Conservation (phyloP, 139 green algal species). For the Yamagishiella unicocca region DNA sequence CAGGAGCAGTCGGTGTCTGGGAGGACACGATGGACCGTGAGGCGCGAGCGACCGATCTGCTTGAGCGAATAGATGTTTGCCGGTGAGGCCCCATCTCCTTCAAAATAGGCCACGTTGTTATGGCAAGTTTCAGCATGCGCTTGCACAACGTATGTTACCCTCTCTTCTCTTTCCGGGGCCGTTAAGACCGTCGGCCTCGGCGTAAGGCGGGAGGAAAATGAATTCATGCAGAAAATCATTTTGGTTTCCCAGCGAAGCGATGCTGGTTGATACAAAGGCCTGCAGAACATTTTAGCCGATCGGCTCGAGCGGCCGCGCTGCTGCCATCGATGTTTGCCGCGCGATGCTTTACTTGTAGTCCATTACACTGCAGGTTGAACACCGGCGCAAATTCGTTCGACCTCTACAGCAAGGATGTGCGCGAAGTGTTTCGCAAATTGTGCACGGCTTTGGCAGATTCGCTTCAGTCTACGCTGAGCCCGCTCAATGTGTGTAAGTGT, state of each 20-base stretch:
- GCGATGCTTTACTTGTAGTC: too few relatives aligned
- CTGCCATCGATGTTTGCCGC: too few relatives aligned
- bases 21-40: slow-evolving; percentile 13
- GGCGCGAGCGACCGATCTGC: slow-evolving; percentile 1
- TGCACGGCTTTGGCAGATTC: background rate
- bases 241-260: slow-evolving; percentile 7
- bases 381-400: slow-evolving; percentile 35
- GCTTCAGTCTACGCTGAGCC: background rate
- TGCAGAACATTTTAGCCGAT: slow-evolving; percentile 34
- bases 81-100: background rate
- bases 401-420: slow-evolving; percentile 48
- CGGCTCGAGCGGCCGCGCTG: too few relatives aligned
- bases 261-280: slow-evolving; percentile 38
- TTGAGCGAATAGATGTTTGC: background rate
- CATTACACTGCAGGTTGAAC: background rate
- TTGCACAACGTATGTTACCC: background rate
- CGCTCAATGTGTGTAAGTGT: background rate
- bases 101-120: background rate
- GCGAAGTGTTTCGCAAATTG: slow-evolving; percentile 36
- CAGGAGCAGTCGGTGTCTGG: too few relatives aligned
- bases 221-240: background rate
- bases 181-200: background rate
- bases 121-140: background rate
- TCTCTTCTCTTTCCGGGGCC: slow-evolving; percentile 43
- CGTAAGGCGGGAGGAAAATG: slow-evolving; percentile 42